phyloP scores from a whole-genome alignment of 306 rosid genomes.

The Malus fusca region DNA sequence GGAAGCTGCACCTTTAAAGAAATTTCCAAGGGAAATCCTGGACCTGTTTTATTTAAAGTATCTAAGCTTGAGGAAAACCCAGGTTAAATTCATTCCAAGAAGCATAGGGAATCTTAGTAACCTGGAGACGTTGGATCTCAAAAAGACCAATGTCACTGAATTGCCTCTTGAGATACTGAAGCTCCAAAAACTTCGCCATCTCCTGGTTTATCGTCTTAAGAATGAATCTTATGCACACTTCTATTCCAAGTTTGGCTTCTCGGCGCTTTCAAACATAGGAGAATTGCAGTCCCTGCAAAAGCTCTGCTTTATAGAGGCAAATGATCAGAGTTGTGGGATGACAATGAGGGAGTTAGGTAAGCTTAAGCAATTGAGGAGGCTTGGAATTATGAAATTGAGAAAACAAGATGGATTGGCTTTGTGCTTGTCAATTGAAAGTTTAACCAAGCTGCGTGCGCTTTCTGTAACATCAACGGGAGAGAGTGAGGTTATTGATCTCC shows the following conservation, averaged over 20 bases:
- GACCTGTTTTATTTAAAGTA: constrained; percentile 18
- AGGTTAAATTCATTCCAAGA: constrained; percentile 18
- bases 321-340: neutral
- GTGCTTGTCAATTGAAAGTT: constrained; percentile 19
- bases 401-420: constrained; percentile 23
- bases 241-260: constrained; percentile 18
- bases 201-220: constrained; percentile 24
- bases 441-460: constrained; percentile 17
- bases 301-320: constrained; percentile 26
- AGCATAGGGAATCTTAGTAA: constrained; percentile 26
- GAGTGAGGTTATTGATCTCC: constrained; percentile 25
- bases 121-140: constrained; percentile 33
- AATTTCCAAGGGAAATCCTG: constrained; percentile 12
- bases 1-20: constrained; percentile 9
- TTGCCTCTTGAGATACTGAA: constrained; percentile 30
- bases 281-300: constrained; percentile 24
- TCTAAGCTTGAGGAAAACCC: constrained; percentile 33
- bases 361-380: constrained; percentile 26
- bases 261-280: constrained; percentile 17
- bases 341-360: constrained; percentile 19
- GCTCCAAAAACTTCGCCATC: constrained; percentile 36
- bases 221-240: constrained; percentile 2
- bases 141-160: constrained; percentile 19
- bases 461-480: constrained; percentile 16
- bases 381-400: constrained; percentile 23